A percentile compares a stretch with the other conserved stretches of the same genome.
Evolutionary conservation across 2,329 filamentous ascomycete genomes (phyloP).

Genomic region (Venturia carpophila): DNA sequence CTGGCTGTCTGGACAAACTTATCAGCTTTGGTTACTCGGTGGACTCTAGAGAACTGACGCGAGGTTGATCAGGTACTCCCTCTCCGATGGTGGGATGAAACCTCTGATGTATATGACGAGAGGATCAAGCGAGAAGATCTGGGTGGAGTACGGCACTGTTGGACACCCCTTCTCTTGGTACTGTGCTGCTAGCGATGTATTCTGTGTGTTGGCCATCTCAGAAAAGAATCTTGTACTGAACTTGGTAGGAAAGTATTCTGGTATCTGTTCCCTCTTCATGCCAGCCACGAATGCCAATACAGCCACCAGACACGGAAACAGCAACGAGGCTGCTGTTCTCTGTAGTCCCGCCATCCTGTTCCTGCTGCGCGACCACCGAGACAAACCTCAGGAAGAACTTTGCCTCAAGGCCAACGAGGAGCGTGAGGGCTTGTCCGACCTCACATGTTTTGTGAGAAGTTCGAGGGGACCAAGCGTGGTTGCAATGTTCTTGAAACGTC

Average conservation of each 20-base stretch:
- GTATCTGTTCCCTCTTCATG: not conserved
- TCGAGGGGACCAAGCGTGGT: no score
- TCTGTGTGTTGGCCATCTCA: not conserved
- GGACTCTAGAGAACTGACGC: not conserved
- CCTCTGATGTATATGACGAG: not conserved
- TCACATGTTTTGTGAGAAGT: no score
- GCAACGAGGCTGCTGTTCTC: not conserved
- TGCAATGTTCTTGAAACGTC: no score
- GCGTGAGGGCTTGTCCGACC: no score
- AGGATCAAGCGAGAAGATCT: slow-evolving; percentile 2
- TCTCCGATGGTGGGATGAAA: not conserved
- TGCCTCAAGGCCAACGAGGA: no score
- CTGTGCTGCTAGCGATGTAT: not conserved
- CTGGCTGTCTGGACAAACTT: not conserved
- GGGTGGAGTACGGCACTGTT: not conserved
- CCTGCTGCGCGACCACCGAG: not conserved
- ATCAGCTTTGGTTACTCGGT: not conserved
- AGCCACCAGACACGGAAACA: not conserved
- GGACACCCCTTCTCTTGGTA: not conserved
- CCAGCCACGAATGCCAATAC: not conserved
- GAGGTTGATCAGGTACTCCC: not conserved
- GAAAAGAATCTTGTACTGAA: not conserved
- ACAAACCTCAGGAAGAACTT: no score
- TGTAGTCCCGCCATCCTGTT: not conserved
- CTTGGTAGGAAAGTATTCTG: not conserved